Evolutionary conservation across 768 basidiomycete species (phyloP).

Genomic region (Amanita rimosa): DNA sequence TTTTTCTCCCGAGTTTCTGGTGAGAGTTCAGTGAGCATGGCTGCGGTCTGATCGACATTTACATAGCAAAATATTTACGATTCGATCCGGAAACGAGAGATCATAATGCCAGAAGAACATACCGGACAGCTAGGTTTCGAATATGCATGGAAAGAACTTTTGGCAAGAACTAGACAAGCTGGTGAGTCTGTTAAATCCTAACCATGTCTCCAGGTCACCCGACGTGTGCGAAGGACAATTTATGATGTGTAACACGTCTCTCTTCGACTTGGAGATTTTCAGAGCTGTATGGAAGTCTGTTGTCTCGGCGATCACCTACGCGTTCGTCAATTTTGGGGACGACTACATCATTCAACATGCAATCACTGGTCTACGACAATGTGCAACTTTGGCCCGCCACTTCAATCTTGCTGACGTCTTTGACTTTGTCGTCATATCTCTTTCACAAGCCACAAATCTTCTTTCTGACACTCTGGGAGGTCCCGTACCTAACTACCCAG

Average conservation of each 20-base stretch:
- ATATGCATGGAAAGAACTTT: constrained; percentile 96
- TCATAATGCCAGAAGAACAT: constrained; percentile 97
- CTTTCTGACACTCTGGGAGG: constrained; percentile 62
- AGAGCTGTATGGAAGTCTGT: constrained; percentile 85
- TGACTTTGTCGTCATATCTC: constrained; percentile 88
- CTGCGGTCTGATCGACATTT: background rate
- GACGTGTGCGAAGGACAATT: constrained; percentile 34
- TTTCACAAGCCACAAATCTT: constrained; percentile 86
- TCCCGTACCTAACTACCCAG: constrained; percentile 74
- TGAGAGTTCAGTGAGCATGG: constrained; percentile 21
- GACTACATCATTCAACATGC: constrained; percentile 94
- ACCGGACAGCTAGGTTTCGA: constrained; percentile 95
- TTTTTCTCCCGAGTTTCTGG: constrained; percentile 81
- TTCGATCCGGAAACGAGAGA: constrained; percentile 88
- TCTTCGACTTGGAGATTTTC: constrained; percentile 92
- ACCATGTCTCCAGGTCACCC: background rate
- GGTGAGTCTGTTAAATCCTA: constrained; percentile 32
- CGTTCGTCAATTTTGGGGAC: constrained; percentile 93
- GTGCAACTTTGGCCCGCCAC: constrained; percentile 83
- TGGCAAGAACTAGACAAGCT: constrained; percentile 69
- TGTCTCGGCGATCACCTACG: constrained; percentile 90
- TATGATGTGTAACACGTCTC: constrained; percentile 67
- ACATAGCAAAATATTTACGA: constrained; percentile 81
- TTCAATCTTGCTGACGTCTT: constrained; percentile 92
- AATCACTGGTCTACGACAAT: constrained; percentile 94